Percentiles rank a stretch among this genome's conserved stretches.
phyloP scores from a whole-genome alignment of 2,329 filamentous ascomycete species.

The Dryadomyces quercivorus region DNA sequence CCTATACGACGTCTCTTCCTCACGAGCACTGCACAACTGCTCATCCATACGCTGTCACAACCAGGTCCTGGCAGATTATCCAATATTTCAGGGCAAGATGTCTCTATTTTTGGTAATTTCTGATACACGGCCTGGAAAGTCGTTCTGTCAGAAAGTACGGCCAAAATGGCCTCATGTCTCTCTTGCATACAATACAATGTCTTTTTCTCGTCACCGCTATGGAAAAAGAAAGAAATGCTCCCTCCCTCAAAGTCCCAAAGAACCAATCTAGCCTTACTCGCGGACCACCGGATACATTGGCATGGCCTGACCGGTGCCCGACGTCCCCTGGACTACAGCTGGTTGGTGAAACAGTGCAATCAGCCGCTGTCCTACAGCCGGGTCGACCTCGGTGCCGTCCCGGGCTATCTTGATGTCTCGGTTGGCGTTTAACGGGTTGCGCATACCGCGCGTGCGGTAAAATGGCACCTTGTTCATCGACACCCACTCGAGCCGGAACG shows the following conservation, averaged over 20 bases:
- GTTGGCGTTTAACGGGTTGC: slow-evolving; percentile 93
- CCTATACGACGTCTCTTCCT: neutral
- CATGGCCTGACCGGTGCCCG: neutral
- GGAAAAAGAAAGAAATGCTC: neutral
- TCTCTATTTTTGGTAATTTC: too few relatives aligned
- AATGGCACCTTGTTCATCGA: slow-evolving; percentile 77
- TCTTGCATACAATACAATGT: neutral
- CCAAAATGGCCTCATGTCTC: too few relatives aligned
- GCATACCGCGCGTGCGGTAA: slow-evolving; percentile 72
- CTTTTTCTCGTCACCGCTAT: neutral
- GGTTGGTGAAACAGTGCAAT: slow-evolving; percentile 61
- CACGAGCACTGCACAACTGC: neutral
- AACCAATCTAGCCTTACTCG: too few relatives aligned
- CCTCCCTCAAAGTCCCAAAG: too few relatives aligned
- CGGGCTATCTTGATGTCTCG: slow-evolving; percentile 91
- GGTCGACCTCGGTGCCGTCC: slow-evolving; percentile 88
- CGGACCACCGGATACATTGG: neutral
- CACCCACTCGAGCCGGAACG: slow-evolving; percentile 83
- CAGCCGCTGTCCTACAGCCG: slow-evolving; percentile 62
- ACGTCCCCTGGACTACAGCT: neutral
- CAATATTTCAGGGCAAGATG: neutral
- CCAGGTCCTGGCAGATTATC: neutral
- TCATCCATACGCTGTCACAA: neutral
- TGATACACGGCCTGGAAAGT: too few relatives aligned
- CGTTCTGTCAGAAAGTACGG: too few relatives aligned